Evolutionary conservation across 169 alveolate genomes (phyloP), one percentile per base, ranked within the genome.

Genomic region (Cryptosporidium sp.): DNA sequence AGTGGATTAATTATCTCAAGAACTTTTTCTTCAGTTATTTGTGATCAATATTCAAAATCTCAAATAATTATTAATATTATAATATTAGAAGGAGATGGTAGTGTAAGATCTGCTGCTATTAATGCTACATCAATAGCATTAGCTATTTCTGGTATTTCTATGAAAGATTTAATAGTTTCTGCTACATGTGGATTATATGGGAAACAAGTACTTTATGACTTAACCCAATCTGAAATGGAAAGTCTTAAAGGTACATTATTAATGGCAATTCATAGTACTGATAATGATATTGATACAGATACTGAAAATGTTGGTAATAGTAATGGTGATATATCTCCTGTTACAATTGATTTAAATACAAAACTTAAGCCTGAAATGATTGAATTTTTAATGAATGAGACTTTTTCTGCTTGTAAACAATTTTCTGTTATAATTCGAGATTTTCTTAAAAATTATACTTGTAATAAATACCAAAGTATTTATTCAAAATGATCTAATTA

Each of bases 31-130:
- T 62, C 75, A 1, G 87, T 65, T 18, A 65, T 80, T 14, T 42
- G 75, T 16, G 87, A 80, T 12, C 56, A 60, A 42, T 37, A 62
- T 18, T 29, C 37, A 29, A 80, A 62, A 80, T 58, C 75, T 12
- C 87, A 80, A 65, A 80, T 80, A 37, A 80, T 39, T 29, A 84
- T 89, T 8, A 75, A 89, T 56, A 84, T 89, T 42, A 61, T 45
- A 10, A 91, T 89, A 12, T 51, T 89, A 51, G 91, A 80, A 29
- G 92, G 75, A 10, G 93, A 89, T 45, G 93, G 93, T 12, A 85
- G 93, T 14, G 91, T 89, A n/a, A 91, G 85, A 70, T 70, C 92
- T 26, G 93, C 93, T 26, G 91, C 93, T 84, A 89, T 89, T 52
- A 89, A 89, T 84, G 93, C 93, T 48, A 51, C 85, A 35, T 70